Base-by-base conservation (phyloP, 2,329 filamentous ascomycete species). In the Sporothrix sp. region DNA sequence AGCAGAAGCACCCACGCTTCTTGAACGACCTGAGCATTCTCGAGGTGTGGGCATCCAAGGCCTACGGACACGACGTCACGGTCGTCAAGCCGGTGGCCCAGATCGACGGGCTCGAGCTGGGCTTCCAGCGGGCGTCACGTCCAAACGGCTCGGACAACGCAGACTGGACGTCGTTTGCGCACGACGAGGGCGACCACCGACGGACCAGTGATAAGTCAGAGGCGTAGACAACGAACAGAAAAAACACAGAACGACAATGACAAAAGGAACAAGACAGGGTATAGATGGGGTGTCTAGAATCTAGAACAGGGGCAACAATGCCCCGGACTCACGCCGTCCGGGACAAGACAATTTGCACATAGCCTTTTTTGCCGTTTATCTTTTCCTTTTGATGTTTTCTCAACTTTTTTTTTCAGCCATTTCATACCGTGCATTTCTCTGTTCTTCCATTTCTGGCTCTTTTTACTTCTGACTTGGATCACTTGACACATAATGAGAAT, bases 111-210 rank as follows among this genome's bases (percentile, higher is more conserved):
- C 53, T 76, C 18, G 62, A 65, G 14, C 62, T 75, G 25, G 65
- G 71, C n/a, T 71, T 73, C 58, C 62, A 62, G 58, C 59, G 69
- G 49, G 64, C 68, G 3, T 68, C 69, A 37, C 64, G 68, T 40
- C 71, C 69, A 18, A 78, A 77, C 48, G 79, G 78, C 10, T 73
- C 75, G 50, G 81, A 83, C 23, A 68, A 38, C 36, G 45, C 57
- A 7, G 70, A 69, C 35, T 83, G 80, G 63, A 71, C 79, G 14
- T 49, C 50, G 6, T 58, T 54, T 42, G 36, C 36, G 2, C 36
- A 27, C 3, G 43, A 53, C 28, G 52, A 54, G 11, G 52, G 52
- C n/a, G 54, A 52, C 14, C 13, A 21, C 11, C 25, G 30, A 10
- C 14, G 20, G 45, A n/a, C 40, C 3, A 6, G 6, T 28, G 6